Base-by-base conservation (phyloP, 176 grass and related monocot genomes). In the Alloteropsis semialata region DNA sequence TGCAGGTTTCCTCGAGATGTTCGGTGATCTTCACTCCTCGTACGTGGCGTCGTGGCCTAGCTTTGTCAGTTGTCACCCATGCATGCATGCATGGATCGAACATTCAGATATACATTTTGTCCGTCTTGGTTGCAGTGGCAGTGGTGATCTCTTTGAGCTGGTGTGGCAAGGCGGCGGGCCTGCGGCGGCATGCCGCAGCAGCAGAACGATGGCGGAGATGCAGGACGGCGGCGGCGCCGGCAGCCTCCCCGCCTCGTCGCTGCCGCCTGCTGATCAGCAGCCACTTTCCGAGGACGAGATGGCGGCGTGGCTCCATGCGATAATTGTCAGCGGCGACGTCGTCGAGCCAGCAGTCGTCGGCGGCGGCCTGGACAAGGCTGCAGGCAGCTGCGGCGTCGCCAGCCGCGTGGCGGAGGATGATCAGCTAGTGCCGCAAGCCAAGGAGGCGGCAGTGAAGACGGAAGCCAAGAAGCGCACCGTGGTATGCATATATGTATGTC, bases 141-240 rank as follows among this genome's bases (percentile, higher is more conserved):
- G 81, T 12, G 81, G 15, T 21, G 81, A 74, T 39, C 69, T 83
- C 22, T 64, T 74, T 45, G 81, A 65, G 30, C 13, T 74, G 42
- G 56, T 49, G 56, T 27, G 22, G 21, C 57, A 19, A 49, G 48
- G 28, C 21, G 51, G 50, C n/a, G 66, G 37, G 8, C 15, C 25
- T 16, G 27, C 2, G 18, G 29, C n/a, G n/a, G n/a, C n/a, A n/a
- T n/a, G 30, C 5, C 13, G 30, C 14, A 64, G 30, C 60, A 36
- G 30, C 30, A n/a, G n/a, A n/a, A 18, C 0, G 5, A 1, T 2
- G 5, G 34, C 6, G 15, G 28, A 6, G 27, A 63, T 7, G 61
- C 15, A 19, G 15, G 13, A 4, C 5, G 17, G 1, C 50, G 50
- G 50, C 15, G 14, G 14, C 28, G 15, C 6, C 29, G 1, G 2